A percentile compares a stretch with the other conserved stretches of the same genome.
Evolutionary conservation across 805 yeast species (phyloP).

Genomic region (Pichia heedii): DNA sequence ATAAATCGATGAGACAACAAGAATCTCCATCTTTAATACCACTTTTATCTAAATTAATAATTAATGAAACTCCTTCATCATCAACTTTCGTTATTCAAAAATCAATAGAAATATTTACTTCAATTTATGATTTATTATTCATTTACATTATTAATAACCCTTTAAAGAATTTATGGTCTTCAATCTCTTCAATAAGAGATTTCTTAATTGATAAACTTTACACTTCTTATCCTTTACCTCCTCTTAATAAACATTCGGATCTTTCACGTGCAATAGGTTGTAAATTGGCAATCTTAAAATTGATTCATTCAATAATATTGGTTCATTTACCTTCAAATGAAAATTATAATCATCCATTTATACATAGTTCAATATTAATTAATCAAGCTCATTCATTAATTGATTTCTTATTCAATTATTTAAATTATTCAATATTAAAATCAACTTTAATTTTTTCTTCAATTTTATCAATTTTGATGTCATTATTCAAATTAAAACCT

Average conservation of each 20-base stretch:
- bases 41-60: background rate
- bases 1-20: background rate
- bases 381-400: slow-evolving; percentile 64
- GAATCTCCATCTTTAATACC: background rate
- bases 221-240: slow-evolving; percentile 42
- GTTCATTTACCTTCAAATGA: slow-evolving; percentile 46
- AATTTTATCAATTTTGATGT: slow-evolving; percentile 52
- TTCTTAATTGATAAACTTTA: slow-evolving; percentile 55
- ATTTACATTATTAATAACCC: slow-evolving; percentile 38
- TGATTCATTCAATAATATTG: slow-evolving; percentile 51
- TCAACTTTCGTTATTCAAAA: slow-evolving; percentile 12
- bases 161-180: slow-evolving; percentile 44
- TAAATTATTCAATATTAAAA: slow-evolving; percentile 46
- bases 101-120: slow-evolving; percentile 29
- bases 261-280: slow-evolving; percentile 44
- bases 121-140: slow-evolving; percentile 38
- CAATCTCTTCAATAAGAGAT: slow-evolving; percentile 45
- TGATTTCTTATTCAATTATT: slow-evolving; percentile 50
- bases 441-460: slow-evolving; percentile 58
- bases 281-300: slow-evolving; percentile 62
- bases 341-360: slow-evolving; percentile 53
- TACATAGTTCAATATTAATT: slow-evolving; percentile 43
- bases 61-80: background rate
- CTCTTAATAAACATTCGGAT: slow-evolving; percentile 42
- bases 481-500: slow-evolving; percentile 59